Base-by-base conservation (phyloP, 495 filamentous ascomycete genomes). In the Lepraria neglecta region DNA sequence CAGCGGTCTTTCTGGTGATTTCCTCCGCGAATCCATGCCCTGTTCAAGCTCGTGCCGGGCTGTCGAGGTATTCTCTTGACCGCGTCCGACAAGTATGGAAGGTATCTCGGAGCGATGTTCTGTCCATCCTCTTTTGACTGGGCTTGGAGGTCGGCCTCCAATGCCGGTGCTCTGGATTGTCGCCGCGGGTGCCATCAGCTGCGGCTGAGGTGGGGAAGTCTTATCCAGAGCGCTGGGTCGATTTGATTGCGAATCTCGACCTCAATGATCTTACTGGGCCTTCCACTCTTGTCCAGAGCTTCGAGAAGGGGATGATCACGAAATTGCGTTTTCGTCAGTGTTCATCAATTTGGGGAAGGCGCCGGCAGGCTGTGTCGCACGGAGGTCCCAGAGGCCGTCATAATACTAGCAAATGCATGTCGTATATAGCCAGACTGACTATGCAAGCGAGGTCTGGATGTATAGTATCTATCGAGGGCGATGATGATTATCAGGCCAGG, bases 41-140 rank as follows among this genome's bases (percentile, higher is more conserved):
- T 66, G 50, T 43, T 66, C 64, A 21, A 66, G 60, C n/a, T 63
- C 57, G 60, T 66, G 56, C n/a, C 64, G 64, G 15, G 60, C 50
- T 35, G 64, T 66, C 3, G 64, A 66, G 17, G 60, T 55, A 44
- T 60, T 63, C 54, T 63, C 64, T 40, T 66, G 60, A 28, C 64
- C 64, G 31, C 64, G 60, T 14, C 59, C 64, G n/a, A 63, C 47
- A 1, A 66, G 56, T 35, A 60, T 62, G 0, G 64, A 66, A 27
- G 60, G 59, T 43, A 66, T 59, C 27, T 62, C 56, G 15, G 61
- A 51, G 10, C 64, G 64, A 14, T 59, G 33, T 63, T 63, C 64
- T 46, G 40, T 60, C 60, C 64, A 66, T 30, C 54, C 64, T 56
- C 64, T 53, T 40, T 44, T 53, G 33, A 47, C 27, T 28, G 60